phyloP scores from a whole-genome alignment of 179 eudicot species.

The Vitellaria paradoxa region DNA sequence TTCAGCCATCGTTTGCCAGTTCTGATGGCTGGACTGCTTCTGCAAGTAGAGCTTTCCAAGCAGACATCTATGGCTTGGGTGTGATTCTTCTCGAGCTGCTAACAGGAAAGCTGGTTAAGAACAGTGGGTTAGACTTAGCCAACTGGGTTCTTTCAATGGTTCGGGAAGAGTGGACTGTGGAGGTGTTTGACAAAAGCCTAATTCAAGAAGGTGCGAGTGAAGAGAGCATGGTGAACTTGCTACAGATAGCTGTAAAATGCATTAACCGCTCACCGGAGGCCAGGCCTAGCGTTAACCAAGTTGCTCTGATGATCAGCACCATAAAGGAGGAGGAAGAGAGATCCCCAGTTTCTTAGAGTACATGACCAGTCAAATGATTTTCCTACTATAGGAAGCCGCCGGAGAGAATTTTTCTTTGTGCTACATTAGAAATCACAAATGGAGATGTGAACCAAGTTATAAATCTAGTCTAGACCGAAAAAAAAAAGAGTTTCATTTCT shows the following conservation, averaged over 20 bases:
- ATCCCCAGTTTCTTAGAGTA: conserved; percentile 19
- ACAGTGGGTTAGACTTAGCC: conserved; percentile 36
- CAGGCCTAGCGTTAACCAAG: conserved; percentile 39
- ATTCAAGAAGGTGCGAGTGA: conserved; percentile 43
- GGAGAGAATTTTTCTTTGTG: background rate
- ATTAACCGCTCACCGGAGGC: conserved; percentile 23
- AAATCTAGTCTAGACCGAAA: background rate
- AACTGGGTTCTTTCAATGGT: conserved; percentile 43
- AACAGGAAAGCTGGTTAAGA: conserved; percentile 38
- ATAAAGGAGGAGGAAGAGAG: conserved; percentile 42
- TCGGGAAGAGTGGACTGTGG: conserved; percentile 56
- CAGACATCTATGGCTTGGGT: conserved; percentile 38
- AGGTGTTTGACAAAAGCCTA: conserved; percentile 44
- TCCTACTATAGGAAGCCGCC: background rate
- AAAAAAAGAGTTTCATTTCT: background rate
- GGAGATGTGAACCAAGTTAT: too few relatives aligned
- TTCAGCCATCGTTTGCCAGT: background rate
- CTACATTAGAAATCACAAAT: too few relatives aligned
- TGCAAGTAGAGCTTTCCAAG: conserved; percentile 18
- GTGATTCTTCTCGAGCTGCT: conserved; percentile 47
- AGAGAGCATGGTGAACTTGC: conserved; percentile 42
- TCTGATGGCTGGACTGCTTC: background rate
- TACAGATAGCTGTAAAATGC: conserved; percentile 41
- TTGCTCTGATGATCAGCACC: conserved; percentile 30
- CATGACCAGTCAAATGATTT: background rate